These are phyloP conservation scores for Aspergillus versicolor DNA, from an alignment of 2,329 filamentous ascomycete genomes.

Conservation along the genomic window DNA sequence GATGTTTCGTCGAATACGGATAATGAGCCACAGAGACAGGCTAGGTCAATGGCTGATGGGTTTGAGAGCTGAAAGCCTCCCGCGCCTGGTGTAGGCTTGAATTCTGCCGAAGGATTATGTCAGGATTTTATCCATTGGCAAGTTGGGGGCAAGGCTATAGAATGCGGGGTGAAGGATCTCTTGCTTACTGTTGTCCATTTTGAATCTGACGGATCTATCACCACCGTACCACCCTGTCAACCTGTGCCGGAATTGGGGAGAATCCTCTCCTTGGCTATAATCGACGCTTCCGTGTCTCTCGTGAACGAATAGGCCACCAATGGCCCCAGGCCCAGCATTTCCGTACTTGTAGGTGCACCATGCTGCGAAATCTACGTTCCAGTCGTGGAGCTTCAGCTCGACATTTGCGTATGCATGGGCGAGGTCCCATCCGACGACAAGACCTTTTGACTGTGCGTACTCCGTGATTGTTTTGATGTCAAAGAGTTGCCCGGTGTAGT, in stretches of 20 bases:
- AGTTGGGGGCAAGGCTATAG: slow-evolving; percentile 1
- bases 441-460: slow-evolving; percentile 67
- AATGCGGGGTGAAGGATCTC: neutral
- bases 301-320: slow-evolving; percentile 77
- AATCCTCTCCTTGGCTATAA: slow-evolving; percentile 40
- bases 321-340: slow-evolving; percentile 77
- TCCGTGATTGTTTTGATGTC: slow-evolving; percentile 76
- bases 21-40: slow-evolving; percentile 67
- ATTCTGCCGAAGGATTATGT: slow-evolving; percentile 44
- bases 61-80: slow-evolving; percentile 80
- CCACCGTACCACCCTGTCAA: slow-evolving; percentile 83
- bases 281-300: slow-evolving; percentile 60
- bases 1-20: slow-evolving; percentile 70
- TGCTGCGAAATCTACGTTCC: slow-evolving; percentile 84
- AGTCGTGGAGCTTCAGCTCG: slow-evolving; percentile 73
- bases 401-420: slow-evolving; percentile 84
- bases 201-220: slow-evolving; percentile 71
- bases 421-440: slow-evolving; percentile 80
- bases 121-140: neutral
- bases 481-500: slow-evolving; percentile 84
- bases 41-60: slow-evolving; percentile 73
- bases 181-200: slow-evolving; percentile 67
- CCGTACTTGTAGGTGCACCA: slow-evolving; percentile 97
- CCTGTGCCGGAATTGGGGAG: slow-evolving; percentile 60
- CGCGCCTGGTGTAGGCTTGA: slow-evolving; percentile 74